These are phyloP conservation scores for Dentipellis sp. DNA, from an alignment of 768 basidiomycete genomes.

Conservation along the genomic window DNA sequence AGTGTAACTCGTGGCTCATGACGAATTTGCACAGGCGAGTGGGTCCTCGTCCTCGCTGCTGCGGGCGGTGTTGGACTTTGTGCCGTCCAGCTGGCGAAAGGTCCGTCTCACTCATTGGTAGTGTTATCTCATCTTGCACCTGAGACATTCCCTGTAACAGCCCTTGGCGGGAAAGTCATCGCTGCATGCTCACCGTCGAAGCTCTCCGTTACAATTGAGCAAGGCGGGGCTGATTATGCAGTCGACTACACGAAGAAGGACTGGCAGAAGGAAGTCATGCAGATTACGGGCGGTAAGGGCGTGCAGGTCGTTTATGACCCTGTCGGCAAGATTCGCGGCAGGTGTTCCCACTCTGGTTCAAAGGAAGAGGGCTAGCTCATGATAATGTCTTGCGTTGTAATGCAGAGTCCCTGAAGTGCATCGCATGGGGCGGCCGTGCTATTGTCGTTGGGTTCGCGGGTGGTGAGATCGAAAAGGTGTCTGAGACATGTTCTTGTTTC, in stretches of 20 bases:
- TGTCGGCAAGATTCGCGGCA: conserved; percentile 68
- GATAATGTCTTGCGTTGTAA: conserved; percentile 12
- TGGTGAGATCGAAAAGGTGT: conserved; percentile 76
- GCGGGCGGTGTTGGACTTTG: conserved; percentile 93
- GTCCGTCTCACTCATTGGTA: too few relatives aligned
- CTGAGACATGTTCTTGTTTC: background rate
- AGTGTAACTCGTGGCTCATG: too few relatives aligned
- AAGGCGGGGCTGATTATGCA: conserved; percentile 76
- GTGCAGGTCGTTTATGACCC: conserved; percentile 86
- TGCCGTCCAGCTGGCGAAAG: conserved; percentile 90
- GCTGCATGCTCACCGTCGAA: conserved; percentile 82
- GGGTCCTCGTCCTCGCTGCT: conserved; percentile 89
- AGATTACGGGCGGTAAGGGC: conserved; percentile 76
- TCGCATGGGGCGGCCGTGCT: conserved; percentile 89
- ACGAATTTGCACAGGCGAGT: conserved; percentile 52
- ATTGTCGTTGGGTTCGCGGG: conserved; percentile 92
- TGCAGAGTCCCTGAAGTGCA: conserved; percentile 83
- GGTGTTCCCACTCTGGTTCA: conserved; percentile 4
- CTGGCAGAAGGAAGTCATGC: conserved; percentile 88
- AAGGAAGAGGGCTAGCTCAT: background rate
- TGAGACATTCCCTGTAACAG: conserved; percentile 26
- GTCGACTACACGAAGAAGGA: conserved; percentile 69
- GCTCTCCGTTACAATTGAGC: conserved; percentile 62
- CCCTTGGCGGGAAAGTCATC: conserved; percentile 87
- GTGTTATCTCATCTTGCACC: background rate